These are phyloP conservation scores for Bruguiera sexangula DNA, from an alignment of 345 rosid genomes.

Conservation along the genomic window DNA sequence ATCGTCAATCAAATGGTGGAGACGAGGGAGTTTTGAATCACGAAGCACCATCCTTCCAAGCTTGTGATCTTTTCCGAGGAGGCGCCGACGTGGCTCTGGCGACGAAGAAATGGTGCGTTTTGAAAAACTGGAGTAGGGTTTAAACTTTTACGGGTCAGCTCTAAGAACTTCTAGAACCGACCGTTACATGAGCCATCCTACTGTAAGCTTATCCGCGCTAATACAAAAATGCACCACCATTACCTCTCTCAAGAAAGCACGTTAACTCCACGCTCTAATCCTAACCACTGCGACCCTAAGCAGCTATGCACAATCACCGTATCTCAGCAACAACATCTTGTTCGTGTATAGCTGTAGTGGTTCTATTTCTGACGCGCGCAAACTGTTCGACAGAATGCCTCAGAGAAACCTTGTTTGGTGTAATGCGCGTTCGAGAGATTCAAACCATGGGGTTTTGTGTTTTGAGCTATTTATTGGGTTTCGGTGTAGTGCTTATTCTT, in stretches of 20 bases:
- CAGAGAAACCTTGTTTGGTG: constrained; percentile 51
- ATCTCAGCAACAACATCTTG: constrained; percentile 51
- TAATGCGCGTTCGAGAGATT: constrained; percentile 62
- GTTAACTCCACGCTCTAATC: constrained; percentile 62
- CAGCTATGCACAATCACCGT: constrained; percentile 42
- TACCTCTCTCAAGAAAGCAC: constrained; percentile 40
- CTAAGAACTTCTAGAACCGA: constrained; percentile 10
- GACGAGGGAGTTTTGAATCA: constrained; percentile 25
- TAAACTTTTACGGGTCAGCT: background rate
- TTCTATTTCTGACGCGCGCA: constrained; percentile 35
- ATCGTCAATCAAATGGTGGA: constrained; percentile 45
- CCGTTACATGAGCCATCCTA: constrained; percentile 7
- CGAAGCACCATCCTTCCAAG: constrained; percentile 29
- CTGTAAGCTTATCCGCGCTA: constrained; percentile 30
- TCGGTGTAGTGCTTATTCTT: too few species aligned
- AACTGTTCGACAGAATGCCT: constrained; percentile 74
- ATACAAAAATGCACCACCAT: constrained; percentile 50
- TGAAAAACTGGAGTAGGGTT: background rate
- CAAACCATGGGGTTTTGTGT: constrained; percentile 25
- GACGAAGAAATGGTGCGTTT: background rate
- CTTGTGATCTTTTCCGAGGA: background rate
- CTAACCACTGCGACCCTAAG: constrained; percentile 31
- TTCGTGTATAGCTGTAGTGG: constrained; percentile 61
- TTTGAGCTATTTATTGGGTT: constrained; percentile 24
- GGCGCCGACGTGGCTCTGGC: too few species aligned